Conservation (phyloP, 805 yeast genomes). For the Lachancea lanzarotensis region DNA sequence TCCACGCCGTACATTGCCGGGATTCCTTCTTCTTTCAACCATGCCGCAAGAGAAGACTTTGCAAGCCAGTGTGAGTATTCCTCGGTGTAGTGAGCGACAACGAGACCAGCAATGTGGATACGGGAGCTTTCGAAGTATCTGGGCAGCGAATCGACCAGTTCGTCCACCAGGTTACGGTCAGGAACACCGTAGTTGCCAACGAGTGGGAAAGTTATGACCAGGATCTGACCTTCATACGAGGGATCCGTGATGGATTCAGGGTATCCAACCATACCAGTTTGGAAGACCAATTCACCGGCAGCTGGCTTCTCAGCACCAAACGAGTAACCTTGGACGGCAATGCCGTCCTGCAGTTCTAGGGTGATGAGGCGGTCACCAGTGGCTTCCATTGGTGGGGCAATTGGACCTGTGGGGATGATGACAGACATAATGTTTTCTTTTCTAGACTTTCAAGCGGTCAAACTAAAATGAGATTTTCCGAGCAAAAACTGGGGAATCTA, state of each 20-base stretch:
- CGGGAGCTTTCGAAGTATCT: conserved; percentile 87
- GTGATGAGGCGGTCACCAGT: conserved; percentile 79
- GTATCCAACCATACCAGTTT: conserved; percentile 99
- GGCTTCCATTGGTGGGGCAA: conserved; percentile 83
- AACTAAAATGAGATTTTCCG: no score
- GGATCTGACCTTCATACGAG: conserved; percentile 94
- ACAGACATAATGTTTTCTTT: conserved; percentile 38
- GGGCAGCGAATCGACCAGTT: conserved; percentile 68
- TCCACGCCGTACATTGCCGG: conserved; percentile 98
- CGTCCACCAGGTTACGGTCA: conserved; percentile 71
- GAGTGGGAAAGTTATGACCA: conserved; percentile 92
- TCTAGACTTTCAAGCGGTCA: no score
- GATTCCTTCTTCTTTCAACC: conserved; percentile 86
- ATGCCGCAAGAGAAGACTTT: conserved; percentile 79
- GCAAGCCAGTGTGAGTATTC: conserved; percentile 93
- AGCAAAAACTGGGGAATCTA: conserved; percentile 5
- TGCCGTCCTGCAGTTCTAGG: conserved; percentile 82
- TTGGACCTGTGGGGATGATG: conserved; percentile 62
- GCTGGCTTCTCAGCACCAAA: conserved; percentile 86
- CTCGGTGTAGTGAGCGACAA: conserved; percentile 95
- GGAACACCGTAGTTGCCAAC: conserved; percentile 99
- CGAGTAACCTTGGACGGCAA: conserved; percentile 86
- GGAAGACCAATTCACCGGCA: conserved; percentile 98
- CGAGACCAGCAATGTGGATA: conserved; percentile 94
- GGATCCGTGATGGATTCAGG: conserved; percentile 98